Percentiles rank a stretch among this genome's conserved stretches.
These are phyloP conservation scores for Mycena pura DNA, from an alignment of 768 basidiomycete genomes.

Conservation along the genomic window DNA sequence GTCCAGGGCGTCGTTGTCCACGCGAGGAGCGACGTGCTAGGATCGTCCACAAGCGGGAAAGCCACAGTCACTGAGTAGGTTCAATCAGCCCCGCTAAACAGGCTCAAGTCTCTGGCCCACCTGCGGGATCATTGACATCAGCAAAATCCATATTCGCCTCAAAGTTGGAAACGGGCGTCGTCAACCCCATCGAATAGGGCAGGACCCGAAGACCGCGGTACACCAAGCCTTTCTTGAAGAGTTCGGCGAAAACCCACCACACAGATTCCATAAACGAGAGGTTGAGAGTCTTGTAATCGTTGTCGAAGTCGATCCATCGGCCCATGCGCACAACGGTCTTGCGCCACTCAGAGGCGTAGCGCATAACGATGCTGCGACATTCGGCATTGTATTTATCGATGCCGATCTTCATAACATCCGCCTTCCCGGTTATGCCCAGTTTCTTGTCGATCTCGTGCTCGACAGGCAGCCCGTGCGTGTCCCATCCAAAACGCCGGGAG, in stretches of 20 bases:
- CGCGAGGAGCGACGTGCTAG: constrained; percentile 85
- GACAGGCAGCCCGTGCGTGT: constrained; percentile 97
- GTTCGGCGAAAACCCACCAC: constrained; percentile 97
- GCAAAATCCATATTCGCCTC: constrained; percentile 93
- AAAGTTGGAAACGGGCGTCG: constrained; percentile 96
- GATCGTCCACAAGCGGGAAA: constrained; percentile 94
- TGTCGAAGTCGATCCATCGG: constrained; percentile 99
- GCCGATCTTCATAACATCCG: constrained; percentile 93
- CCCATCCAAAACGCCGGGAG: constrained; percentile 95
- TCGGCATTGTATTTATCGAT: constrained; percentile 98
- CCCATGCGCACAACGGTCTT: constrained; percentile 96
- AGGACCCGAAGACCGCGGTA: constrained; percentile 95
- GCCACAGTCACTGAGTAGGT: constrained; percentile 80
- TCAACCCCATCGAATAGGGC: constrained; percentile 97
- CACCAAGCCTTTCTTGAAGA: constrained; percentile 92
- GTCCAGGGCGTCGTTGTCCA: constrained; percentile 99
- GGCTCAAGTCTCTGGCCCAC: constrained; percentile 46
- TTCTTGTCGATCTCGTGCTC: constrained; percentile 99
- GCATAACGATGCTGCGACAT: constrained; percentile 96
- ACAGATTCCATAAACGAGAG: constrained; percentile 95
- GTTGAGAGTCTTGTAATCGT: constrained; percentile 98
- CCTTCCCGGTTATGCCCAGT: constrained; percentile 89
- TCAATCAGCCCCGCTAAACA: not conserved
- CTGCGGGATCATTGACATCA: constrained; percentile 92
- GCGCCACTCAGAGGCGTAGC: constrained; percentile 94